Percentiles rank a stretch among this genome's conserved stretches.
Conservation (phyloP, 805 yeast species). For the Metschnikowia kunwiensis region DNA sequence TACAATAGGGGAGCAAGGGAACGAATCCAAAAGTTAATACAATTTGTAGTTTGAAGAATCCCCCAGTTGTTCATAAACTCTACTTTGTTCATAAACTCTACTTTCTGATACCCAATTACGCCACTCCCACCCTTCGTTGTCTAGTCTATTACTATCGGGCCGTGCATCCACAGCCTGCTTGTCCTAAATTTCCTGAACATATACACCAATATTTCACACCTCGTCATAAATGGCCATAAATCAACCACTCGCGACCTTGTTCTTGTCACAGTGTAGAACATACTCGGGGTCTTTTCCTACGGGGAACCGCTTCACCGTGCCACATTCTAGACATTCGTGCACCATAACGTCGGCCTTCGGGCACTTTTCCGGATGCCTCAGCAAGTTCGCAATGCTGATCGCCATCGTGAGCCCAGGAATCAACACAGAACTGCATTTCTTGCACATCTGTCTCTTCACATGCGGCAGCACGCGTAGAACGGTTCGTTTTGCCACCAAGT, state of each 20-base stretch:
- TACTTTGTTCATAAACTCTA: no score
- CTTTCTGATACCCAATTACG: no score
- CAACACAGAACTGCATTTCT: conserved; percentile 53
- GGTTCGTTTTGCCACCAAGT: conserved; percentile 61
- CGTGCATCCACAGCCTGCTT: neutral
- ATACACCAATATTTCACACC: neutral
- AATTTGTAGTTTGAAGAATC: no score
- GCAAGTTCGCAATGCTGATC: conserved; percentile 40
- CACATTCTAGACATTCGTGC: conserved; percentile 52
- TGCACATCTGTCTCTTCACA: conserved; percentile 68
- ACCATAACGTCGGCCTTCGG: conserved; percentile 46
- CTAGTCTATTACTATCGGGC: no score
- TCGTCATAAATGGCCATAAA: no score
- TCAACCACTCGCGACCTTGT: no score
- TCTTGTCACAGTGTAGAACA: conserved; percentile 43
- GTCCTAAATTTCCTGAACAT: no score
- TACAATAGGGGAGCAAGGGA: no score
- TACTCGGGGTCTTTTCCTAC: conserved; percentile 55
- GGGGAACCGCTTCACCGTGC: conserved; percentile 53
- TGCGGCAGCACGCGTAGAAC: conserved; percentile 63
- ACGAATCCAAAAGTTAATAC: no score
- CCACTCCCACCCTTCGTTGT: no score
- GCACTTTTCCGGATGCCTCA: conserved; percentile 24
- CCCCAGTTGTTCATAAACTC: no score
- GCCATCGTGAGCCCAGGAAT: conserved; percentile 47